Base-by-base conservation (phyloP, 2,329 filamentous ascomycete species). In the Clarireedia sp. region DNA sequence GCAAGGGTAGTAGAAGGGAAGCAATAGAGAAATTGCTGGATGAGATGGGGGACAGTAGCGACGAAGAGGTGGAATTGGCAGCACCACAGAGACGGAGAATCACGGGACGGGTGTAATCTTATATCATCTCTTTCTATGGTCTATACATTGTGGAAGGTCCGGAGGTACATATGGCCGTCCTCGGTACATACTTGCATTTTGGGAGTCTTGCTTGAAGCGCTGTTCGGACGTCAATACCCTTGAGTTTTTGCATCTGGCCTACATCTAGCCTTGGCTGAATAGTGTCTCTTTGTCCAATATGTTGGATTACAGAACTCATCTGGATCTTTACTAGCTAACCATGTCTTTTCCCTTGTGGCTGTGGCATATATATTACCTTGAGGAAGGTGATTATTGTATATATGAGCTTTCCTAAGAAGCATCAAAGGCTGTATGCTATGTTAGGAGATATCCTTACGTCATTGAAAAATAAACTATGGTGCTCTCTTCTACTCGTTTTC, bases 21-120 rank as follows among this genome's bases (percentile, higher is more conserved):
- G 63, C 60, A 5, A 66, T 69, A 50, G 66, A 70, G 56, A 64
- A 63, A 24, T 57, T 69, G 56, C 54, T 70, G 24, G 67, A 70
- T 48, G 65, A 67, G 48, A 67, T 68, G 63, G 59, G 51, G 8
- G 64, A 63, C n/a, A 69, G 66, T 56, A 69, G 67, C 52, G 67
- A 68, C 49, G 66, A 67, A 43, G 68, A 69, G 36, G 68, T 68
- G 16, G 64, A 67, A n/a, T 51, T 67, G 33, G 52, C 63, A 5
- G 17, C 68, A 38, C 63, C 62, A 37, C 65, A 63, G 40, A 57
- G 58, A 6, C 65, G 60, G 50, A 63, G 63, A 8, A 58, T 63
- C 53, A 61, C 58, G 50, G 29, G 63, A 33, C 51, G 63, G 23
- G 60, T 61, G 36, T 48, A 37, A 19, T 48, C 12, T 14, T 3